Conservation (phyloP, 331 rosid species). For the Pyracantha coccinea region DNA sequence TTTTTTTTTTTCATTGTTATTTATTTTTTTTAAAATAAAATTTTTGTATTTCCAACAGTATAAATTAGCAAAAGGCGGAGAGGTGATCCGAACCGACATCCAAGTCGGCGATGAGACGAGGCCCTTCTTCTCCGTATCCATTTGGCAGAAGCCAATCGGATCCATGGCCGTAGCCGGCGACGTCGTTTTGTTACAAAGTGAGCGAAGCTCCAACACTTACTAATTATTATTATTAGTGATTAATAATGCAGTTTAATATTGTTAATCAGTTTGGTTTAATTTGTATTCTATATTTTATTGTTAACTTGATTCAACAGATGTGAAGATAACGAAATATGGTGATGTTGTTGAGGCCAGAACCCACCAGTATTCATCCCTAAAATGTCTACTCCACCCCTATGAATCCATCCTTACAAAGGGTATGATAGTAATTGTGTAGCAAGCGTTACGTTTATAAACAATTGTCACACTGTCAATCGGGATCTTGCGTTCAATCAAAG, state of each 20-base stretch:
- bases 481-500: not conserved
- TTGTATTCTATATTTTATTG: not conserved
- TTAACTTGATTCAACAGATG: slow-evolving; percentile 32
- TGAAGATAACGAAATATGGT: slow-evolving; percentile 58
- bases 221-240: not conserved
- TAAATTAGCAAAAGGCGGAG: slow-evolving; percentile 47
- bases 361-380: slow-evolving; percentile 59
- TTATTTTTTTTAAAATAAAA: not conserved
- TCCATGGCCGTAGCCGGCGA: slow-evolving; percentile 44
- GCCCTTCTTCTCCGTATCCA: slow-evolving; percentile 52
- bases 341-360: slow-evolving; percentile 58
- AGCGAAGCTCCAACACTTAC: not conserved
- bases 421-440: slow-evolving; percentile 6
- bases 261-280: no score
- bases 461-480: not conserved
- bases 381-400: slow-evolving; percentile 47
- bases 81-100: slow-evolving; percentile 46
- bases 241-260: not conserved
- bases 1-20: not conserved
- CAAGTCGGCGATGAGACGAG: slow-evolving; percentile 74
- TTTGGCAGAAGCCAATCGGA: slow-evolving; percentile 61
- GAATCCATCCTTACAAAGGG: slow-evolving; percentile 58
- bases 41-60: slow-evolving; percentile 32
- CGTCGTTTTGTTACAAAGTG: slow-evolving; percentile 58
- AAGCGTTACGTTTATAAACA: not conserved